Evolutionary conservation across 768 basidiomycete species (phyloP), one percentile per base, ranked within the genome.

Genomic region (Amylocystis lapponica): DNA sequence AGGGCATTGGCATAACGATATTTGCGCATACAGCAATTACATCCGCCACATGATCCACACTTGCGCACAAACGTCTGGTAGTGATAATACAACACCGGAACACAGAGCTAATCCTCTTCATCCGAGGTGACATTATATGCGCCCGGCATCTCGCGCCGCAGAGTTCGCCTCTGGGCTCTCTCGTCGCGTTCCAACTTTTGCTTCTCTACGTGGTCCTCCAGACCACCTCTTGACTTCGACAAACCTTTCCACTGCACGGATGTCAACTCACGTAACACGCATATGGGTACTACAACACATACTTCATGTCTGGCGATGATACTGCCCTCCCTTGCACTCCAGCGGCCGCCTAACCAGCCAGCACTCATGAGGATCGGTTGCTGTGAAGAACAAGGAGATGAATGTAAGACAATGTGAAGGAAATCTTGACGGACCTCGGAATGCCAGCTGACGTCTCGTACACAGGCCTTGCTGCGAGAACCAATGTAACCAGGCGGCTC

Each of bases 401-500:
- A n/a, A n/a, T n/a, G n/a, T n/a, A n/a, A n/a, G n/a, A 4, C 19
- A 16, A 20, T 34, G 16, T 49, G 36, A 30, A 26, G 27, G 22
- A 27, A 26, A 46, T 14, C 46, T 54, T 25, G 22, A 45, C 60
- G 27, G 61, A 85, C 86, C 71, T 78, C 78, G 25, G 86, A 80
- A 61, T 92, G 91, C 96, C 96, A 99, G 58, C 86, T 86, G 48
- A 97, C 92, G 58, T 98, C 95, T 32, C 95, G 81, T 3, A 97
- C 93, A 49, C 86, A 88, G 20, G 71, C 69, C 10, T 56, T 56
- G 38, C 54, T 56, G 32, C 56, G 49, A 14, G 56, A 22, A n/a
- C 64, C 58, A 16, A 47, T 51, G 16, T 57, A 51, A 16, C 63
- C 46, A 8, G 59, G 58, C 1, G 65, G 63, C 45, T 86, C 82